Base-by-base conservation (phyloP, 2,329 filamentous ascomycete genomes). In the Colletotrichum trifolii region DNA sequence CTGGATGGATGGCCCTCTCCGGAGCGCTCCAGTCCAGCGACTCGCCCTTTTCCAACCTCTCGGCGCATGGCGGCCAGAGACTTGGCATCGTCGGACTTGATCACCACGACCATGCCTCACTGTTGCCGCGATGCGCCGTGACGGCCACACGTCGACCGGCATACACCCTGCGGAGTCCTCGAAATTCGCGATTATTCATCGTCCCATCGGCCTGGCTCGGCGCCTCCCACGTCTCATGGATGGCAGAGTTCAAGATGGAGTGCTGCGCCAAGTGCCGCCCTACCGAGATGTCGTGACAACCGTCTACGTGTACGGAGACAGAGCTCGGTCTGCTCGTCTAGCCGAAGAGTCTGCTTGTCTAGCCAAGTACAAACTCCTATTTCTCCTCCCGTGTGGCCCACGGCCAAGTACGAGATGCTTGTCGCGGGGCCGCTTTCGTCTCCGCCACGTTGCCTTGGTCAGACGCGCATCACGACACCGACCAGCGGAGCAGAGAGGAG, bases 1-100 rank as follows among this genome's bases (percentile, higher is more conserved):
- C 4, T 25, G 25, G 25, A 25, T 25, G 25, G 25, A 3, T 48
- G n/a, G 33, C 11, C 17, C 17, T 17, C 17, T 17, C 17, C 17
- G 17, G 17, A 17, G 17, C 17, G 17, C 17, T 17, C 17, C 17
- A 17, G 17, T 17, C 17, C 17, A 17, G 17, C 17, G 17, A 17
- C 17, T 17, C 12, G 12, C 45, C 17, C 17, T 10, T 12, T 15
- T 38, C 34, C 17, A 13, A 15, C 17, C 9, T 48, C 57, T 65
- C 58, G 58, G 58, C 47, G 39, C 8, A 17, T 11, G 42, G 25
- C 55, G 58, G 40, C 52, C 25, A 25, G 52, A 62, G 58, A 17
- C 52, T n/a, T 45, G 34, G 6, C 10, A 8, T 12, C 34, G 11
- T 9, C 33, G 11, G 45, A 49, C 12, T 9, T 25, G 25, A 25